A percentile compares a stretch with the other conserved stretches of the same genome.
Conservation (phyloP, 1,139 yeast species). For the Scheffersomyces titani region DNA sequence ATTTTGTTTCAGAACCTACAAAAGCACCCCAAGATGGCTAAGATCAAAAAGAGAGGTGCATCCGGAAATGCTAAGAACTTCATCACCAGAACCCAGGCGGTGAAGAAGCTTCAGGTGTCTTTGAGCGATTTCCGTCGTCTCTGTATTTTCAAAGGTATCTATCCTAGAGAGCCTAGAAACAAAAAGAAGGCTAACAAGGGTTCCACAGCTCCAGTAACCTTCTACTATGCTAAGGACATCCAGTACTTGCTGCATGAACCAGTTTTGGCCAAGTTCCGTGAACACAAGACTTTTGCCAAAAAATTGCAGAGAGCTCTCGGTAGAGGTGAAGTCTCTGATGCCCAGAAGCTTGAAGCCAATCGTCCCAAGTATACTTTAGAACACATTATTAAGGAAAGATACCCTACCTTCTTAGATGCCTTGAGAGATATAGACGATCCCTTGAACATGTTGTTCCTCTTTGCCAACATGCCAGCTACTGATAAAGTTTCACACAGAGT, state of each 20-base stretch:
- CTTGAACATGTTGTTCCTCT: constrained; percentile 88
- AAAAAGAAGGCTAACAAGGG: constrained; percentile 98
- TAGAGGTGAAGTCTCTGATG: constrained; percentile 87
- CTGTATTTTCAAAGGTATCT: constrained; percentile 95
- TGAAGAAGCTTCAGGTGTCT: constrained; percentile 87
- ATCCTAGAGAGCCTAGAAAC: constrained; percentile 95
- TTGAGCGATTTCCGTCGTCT: constrained; percentile 97
- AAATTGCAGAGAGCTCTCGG: constrained; percentile 90
- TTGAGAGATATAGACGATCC: constrained; percentile 94
- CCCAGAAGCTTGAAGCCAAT: constrained; percentile 78
- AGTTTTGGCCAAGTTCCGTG: constrained; percentile 86
- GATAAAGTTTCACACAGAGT: constrained; percentile 77
- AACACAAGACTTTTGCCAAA: constrained; percentile 91
- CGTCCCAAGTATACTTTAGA: constrained; percentile 87
- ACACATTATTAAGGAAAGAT: constrained; percentile 89
- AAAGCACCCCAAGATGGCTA: constrained; percentile 14
- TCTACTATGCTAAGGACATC: constrained; percentile 91
- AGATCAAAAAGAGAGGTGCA: constrained; percentile 77
- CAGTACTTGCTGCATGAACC: constrained; percentile 97
- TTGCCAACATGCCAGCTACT: constrained; percentile 94
- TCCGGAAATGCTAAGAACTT: constrained; percentile 91
- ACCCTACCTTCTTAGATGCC: constrained; percentile 92
- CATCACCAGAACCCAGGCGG: constrained; percentile 94
- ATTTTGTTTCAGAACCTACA: not conserved
- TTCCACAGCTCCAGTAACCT: constrained; percentile 92